Evolutionary conservation across 441 rosid genomes (phyloP).

Genomic region (Populus hybrid): DNA sequence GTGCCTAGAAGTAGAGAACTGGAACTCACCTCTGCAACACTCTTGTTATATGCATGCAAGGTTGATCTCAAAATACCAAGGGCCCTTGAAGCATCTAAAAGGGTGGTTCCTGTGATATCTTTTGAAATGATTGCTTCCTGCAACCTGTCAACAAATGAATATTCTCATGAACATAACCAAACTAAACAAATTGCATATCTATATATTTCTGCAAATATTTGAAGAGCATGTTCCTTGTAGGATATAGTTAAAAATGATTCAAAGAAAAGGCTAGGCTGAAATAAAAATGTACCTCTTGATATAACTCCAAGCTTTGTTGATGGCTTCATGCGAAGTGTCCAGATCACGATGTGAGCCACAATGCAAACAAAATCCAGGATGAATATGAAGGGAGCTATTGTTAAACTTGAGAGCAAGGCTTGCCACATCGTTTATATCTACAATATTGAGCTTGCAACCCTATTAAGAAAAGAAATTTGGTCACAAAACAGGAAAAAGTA

Average conservation of each 20-base stretch:
- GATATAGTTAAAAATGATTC: not conserved
- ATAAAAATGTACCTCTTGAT: slow-evolving; percentile 45
- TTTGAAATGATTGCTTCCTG: slow-evolving; percentile 41
- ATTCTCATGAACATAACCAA: not conserved
- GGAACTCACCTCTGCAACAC: slow-evolving; percentile 74
- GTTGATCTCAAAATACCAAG: slow-evolving; percentile 46
- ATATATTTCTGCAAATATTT: not conserved
- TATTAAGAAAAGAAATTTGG: slow-evolving; percentile 13
- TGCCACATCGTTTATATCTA: slow-evolving; percentile 33
- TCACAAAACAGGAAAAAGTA: not conserved
- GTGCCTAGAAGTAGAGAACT: not conserved
- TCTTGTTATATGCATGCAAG: slow-evolving; percentile 68
- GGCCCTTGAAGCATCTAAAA: slow-evolving; percentile 56
- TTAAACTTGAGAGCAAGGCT: slow-evolving; percentile 26
- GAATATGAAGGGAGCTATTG: slow-evolving; percentile 21
- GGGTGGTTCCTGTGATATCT: slow-evolving; percentile 28
- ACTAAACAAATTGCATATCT: not conserved
- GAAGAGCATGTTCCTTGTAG: not conserved
- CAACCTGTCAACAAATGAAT: slow-evolving; percentile 42
- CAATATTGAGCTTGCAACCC: slow-evolving; percentile 32
- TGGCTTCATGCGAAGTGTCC: slow-evolving; percentile 37
- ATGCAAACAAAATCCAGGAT: slow-evolving; percentile 56
- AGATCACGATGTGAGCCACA: slow-evolving; percentile 53
- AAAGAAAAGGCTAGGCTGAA: not conserved
- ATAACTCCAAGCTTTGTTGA: slow-evolving; percentile 48